Percentiles rank a stretch among this genome's conserved stretches.
Conservation (phyloP, 2,329 filamentous ascomycete genomes). For the Xylaria sp. region DNA sequence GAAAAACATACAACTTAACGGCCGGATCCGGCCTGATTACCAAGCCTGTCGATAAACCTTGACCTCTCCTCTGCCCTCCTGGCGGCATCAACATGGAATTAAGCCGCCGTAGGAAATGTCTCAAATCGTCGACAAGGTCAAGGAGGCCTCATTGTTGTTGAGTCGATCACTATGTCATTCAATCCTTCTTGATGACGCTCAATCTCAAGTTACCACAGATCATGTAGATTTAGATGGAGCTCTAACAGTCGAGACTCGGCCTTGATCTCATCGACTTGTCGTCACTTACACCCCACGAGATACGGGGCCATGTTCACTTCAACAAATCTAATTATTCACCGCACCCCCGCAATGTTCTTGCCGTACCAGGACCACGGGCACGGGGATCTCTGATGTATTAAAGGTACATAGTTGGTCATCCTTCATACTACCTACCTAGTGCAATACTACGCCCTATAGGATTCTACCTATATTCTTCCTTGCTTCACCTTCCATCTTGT, state of each 20-base stretch:
- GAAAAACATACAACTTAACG: background rate
- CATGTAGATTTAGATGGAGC: background rate
- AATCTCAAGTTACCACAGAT: background rate
- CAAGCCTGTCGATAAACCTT: conserved; percentile 30
- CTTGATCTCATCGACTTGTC: conserved; percentile 8
- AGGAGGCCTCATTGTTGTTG: background rate
- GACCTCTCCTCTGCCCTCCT: conserved; percentile 10
- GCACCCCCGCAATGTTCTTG: conserved; percentile 29
- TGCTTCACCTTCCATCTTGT: background rate
- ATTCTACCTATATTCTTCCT: background rate
- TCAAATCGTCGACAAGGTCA: background rate
- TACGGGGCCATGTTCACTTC: conserved; percentile 18
- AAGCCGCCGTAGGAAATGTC: background rate
- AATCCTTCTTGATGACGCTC: background rate
- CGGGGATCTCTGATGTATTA: conserved; percentile 20
- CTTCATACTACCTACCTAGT: too few relatives aligned
- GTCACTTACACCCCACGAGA: conserved; percentile 23
- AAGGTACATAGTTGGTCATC: conserved; percentile 6
- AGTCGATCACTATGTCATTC: background rate
- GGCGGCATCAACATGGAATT: background rate
- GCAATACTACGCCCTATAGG: conserved; percentile 1
- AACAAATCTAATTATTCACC: conserved; percentile 2
- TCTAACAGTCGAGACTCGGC: background rate
- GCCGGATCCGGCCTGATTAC: conserved; percentile 20
- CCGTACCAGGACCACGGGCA: conserved; percentile 34